A percentile compares a stretch with the other conserved stretches of the same genome.
Conservation (phyloP, 441 rosid genomes). For the Viola pubescens region DNA sequence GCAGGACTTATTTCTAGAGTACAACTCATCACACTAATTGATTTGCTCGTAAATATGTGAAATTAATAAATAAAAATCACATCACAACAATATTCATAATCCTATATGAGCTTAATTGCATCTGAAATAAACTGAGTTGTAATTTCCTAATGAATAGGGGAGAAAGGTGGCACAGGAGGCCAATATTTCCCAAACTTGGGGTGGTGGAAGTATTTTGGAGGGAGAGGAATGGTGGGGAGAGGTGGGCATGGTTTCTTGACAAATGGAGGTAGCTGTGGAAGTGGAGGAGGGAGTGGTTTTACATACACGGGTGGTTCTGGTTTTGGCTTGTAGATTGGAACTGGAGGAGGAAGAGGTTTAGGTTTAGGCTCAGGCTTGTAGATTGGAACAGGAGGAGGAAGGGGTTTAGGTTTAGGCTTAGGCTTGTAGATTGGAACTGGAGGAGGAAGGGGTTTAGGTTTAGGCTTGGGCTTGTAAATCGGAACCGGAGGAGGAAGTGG, state of each 20-base stretch:
- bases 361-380: slow-evolving; percentile 9
- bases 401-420: slow-evolving; percentile 10
- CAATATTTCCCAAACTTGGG: slow-evolving; percentile 49
- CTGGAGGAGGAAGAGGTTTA: slow-evolving; percentile 7
- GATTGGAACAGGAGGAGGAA: slow-evolving; percentile 10
- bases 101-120: too few relatives aligned
- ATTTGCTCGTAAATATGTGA: too few relatives aligned
- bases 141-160: slow-evolving; percentile 26
- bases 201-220: slow-evolving; percentile 46
- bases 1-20: too few relatives aligned
- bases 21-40: too few relatives aligned
- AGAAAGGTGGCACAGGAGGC: slow-evolving; percentile 45
- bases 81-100: too few relatives aligned
- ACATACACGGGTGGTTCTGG: slow-evolving; percentile 20
- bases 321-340: slow-evolving; percentile 14
- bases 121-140: too few relatives aligned
- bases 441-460: slow-evolving; percentile 12
- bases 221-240: slow-evolving; percentile 32
- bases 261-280: slow-evolving; percentile 39
- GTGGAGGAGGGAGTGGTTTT: slow-evolving; percentile 37
- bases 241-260: slow-evolving; percentile 36
- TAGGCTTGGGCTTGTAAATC: slow-evolving; percentile 21
- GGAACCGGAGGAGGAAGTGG: slow-evolving; percentile 36
- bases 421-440: slow-evolving; percentile 21
- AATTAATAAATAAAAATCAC: too few relatives aligned